phyloP scores from a whole-genome alignment of 768 basidiomycete species.

The Termitomyces sp. region DNA sequence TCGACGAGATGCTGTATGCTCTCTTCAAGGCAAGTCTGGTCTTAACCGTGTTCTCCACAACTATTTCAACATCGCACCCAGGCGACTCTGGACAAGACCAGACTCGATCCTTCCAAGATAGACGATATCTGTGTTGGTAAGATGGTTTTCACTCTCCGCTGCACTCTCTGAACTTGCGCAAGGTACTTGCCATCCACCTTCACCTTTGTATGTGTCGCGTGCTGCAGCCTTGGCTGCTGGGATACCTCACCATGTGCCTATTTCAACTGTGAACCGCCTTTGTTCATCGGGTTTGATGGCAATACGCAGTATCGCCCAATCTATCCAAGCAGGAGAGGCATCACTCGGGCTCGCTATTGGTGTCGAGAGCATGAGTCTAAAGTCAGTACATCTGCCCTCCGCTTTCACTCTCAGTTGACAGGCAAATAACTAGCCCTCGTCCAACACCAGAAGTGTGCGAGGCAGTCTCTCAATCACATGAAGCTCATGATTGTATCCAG shows the following conservation, averaged over 20 bases:
- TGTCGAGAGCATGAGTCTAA: constrained; percentile 79
- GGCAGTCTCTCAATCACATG: constrained; percentile 50
- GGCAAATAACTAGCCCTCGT: constrained; percentile 47
- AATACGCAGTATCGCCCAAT: constrained; percentile 86
- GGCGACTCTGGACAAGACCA: constrained; percentile 66
- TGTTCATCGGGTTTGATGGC: constrained; percentile 95
- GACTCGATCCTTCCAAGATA: constrained; percentile 66
- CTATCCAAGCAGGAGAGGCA: constrained; percentile 79
- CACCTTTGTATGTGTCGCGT: constrained; percentile 77
- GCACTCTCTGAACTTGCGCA: constrained; percentile 40
- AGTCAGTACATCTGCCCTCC: constrained; percentile 40
- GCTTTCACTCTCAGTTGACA: constrained; percentile 2
- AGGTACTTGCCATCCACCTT: constrained; percentile 85
- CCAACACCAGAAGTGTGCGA: constrained; percentile 69
- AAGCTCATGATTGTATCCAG: constrained; percentile 77
- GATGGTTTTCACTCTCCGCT: constrained; percentile 16
- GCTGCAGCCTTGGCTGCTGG: constrained; percentile 88
- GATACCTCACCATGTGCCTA: constrained; percentile 82
- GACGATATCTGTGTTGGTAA: constrained; percentile 84
- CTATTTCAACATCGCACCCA: constrained; percentile 22
- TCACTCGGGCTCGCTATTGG: constrained; percentile 85
- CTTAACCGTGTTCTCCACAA: background rate
- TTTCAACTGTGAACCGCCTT: constrained; percentile 88
- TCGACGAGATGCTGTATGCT: constrained; percentile 83
- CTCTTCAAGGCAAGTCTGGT: constrained; percentile 64